These are phyloP conservation scores for Cicer cuneatum DNA, from an alignment of 306 rosid species.

Conservation along the genomic window DNA sequence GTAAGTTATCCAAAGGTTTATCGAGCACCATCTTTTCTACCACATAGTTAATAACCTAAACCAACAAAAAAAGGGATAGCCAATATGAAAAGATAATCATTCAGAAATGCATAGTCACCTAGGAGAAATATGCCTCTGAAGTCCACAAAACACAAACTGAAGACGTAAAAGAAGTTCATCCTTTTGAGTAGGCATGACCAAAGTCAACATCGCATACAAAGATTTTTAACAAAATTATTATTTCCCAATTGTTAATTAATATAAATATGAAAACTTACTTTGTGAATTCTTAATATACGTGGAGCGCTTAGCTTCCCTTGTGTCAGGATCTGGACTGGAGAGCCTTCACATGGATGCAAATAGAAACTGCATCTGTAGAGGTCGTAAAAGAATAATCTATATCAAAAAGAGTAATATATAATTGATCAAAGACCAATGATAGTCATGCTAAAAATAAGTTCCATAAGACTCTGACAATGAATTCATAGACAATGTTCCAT, in stretches of 20 bases:
- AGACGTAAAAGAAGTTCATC: neutral
- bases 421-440: neutral
- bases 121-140: constrained; percentile 21
- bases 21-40: constrained; percentile 94
- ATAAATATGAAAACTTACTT: constrained; percentile 61
- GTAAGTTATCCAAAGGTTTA: constrained; percentile 75
- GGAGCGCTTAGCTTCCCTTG: constrained; percentile 99
- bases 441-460: constrained; percentile 15
- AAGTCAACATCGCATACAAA: neutral
- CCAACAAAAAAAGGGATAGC: constrained; percentile 22
- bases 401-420: constrained; percentile 28
- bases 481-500: constrained; percentile 26
- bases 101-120: constrained; percentile 30
- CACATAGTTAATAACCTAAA: constrained; percentile 91
- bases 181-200: constrained; percentile 28
- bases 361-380: constrained; percentile 90
- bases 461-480: constrained; percentile 32
- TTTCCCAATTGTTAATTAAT: constrained; percentile 23
- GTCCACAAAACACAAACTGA: constrained; percentile 18
- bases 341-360: constrained; percentile 95
- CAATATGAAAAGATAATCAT: constrained; percentile 13
- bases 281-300: constrained; percentile 91
- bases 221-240: constrained; percentile 1
- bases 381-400: constrained; percentile 32
- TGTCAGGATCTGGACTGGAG: constrained; percentile 83